Evolutionary conservation across 2,329 filamentous ascomycete genomes (phyloP), one percentile per base, ranked within the genome.

Genomic region (Alternaria hordeiaustralica): DNA sequence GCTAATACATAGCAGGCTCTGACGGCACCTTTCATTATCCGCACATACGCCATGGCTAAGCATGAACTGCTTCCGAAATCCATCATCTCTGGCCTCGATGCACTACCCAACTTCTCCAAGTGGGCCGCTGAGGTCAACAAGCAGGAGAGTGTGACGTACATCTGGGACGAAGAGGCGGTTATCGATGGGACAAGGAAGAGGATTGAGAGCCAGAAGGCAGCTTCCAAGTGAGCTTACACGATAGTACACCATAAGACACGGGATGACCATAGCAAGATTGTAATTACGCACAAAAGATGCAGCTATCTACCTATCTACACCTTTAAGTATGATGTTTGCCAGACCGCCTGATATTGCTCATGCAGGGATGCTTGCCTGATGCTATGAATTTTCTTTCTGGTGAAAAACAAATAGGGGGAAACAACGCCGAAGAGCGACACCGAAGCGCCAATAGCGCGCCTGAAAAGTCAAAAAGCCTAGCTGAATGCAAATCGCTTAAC

Each of bases 1-100:
- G 59, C 62, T 67, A 15, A 67, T 15, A 20, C 51, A 28, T 0
- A 11, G 21, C 61, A 89, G 88, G 89, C 87, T 13, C 82, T 89
- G 61, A 86, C 85, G 2, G 91, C 88, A 0, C 89, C 91, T 0
- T 93, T 94, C 75, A 74, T 92, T 10, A 74, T 93, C 20, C 85
- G 91, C 2, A 75, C 90, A 20, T 82, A 89, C 47, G 78, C 82
- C 1, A 83, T 88, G 26, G 73, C 84, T 0, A 88, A 89, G 72
- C 81, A 86, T 21, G 82, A 83, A 1, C 62, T 92, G 15, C 77
- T 88, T 59, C 89, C 87, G 0, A 75, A 72, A 68, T 84, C 75
- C 23, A 75, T 89, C 59, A 73, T 80, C 50, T 75, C 79, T 53
- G 82, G 80, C 20, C 79, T 90, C 61, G 78, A 85, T 62, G 83